Evolutionary conservation across 495 filamentous ascomycete genomes (phyloP).

Genomic region (Aspergillus mulundensis): DNA sequence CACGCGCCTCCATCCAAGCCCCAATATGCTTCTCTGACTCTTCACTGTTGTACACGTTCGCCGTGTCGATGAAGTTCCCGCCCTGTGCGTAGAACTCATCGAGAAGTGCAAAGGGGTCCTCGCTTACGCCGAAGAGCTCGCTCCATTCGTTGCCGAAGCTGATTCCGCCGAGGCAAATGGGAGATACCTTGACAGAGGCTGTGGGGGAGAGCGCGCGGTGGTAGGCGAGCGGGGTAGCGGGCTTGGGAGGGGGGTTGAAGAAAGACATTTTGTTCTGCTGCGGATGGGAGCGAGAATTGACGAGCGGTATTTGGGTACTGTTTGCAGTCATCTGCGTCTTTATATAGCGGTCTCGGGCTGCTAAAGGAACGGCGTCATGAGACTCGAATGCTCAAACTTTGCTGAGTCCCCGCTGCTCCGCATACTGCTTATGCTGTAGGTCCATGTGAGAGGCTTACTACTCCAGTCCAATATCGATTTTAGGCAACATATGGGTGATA

Average conservation of each 20-base stretch:
- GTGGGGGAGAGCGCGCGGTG: constrained; percentile 11
- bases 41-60: constrained; percentile 7
- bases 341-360: too few species aligned
- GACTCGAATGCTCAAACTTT: too few species aligned
- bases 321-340: too few species aligned
- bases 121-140: constrained; percentile 1
- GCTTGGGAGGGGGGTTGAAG: not conserved
- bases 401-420: too few species aligned
- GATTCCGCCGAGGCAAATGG: constrained; percentile 9
- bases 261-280: not conserved
- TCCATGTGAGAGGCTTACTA: not conserved
- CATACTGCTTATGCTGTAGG: too few species aligned
- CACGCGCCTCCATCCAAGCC: constrained; percentile 10
- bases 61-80: constrained; percentile 14
- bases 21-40: constrained; percentile 11
- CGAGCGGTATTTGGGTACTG: too few species aligned
- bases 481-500: too few species aligned
- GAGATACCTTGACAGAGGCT: constrained; percentile 7
- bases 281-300: too few species aligned
- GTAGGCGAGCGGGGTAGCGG: not conserved
- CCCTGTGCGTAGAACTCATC: constrained; percentile 9
- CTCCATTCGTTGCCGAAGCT: constrained; percentile 9
- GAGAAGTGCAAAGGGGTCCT: constrained; percentile 9
- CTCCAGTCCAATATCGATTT: not conserved
- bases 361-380: too few species aligned